Evolutionary conservation across 805 yeast genomes (phyloP).

Genomic region (Myxozyma udenii): DNA sequence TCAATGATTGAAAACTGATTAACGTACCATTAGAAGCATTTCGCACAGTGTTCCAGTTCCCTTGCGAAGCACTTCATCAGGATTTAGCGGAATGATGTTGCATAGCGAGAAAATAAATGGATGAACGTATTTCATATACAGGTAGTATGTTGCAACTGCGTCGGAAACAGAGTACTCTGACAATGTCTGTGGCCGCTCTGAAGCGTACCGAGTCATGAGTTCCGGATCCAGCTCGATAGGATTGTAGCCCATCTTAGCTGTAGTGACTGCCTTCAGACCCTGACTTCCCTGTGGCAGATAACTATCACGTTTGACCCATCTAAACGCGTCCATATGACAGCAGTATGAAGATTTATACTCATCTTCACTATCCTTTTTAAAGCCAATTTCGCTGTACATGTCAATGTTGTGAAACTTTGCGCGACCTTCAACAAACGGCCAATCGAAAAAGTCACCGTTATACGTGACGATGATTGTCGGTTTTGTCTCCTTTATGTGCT

Average conservation of each 20-base stretch:
- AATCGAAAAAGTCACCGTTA: conserved; percentile 98
- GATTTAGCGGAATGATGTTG: conserved; percentile 91
- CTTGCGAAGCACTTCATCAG: conserved; percentile 91
- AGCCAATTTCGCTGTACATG: conserved; percentile 92
- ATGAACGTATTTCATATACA: conserved; percentile 94
- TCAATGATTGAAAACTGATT: neutral
- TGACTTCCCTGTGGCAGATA: conserved; percentile 98
- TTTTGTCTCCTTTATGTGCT: conserved; percentile 77
- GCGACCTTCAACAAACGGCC: conserved; percentile 96
- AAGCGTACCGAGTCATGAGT: conserved; percentile 96
- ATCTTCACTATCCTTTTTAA: conserved; percentile 81
- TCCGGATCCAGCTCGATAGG: conserved; percentile 98
- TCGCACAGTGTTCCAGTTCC: conserved; percentile 99
- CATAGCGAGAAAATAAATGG: conserved; percentile 95
- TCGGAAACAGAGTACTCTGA: conserved; percentile 98
- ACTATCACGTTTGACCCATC: conserved; percentile 98
- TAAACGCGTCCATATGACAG: conserved; percentile 93
- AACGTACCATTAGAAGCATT: conserved; percentile 80
- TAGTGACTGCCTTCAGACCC: conserved; percentile 96
- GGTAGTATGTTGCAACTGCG: conserved; percentile 96
- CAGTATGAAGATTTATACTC: conserved; percentile 91
- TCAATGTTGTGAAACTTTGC: conserved; percentile 78
- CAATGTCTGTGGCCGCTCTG: conserved; percentile 83
- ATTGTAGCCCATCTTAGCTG: conserved; percentile 90
- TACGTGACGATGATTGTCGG: conserved; percentile 98